Percentiles rank a stretch among this genome's conserved stretches.
These are phyloP conservation scores for Erigeron canadensis DNA, from an alignment of 129 eudicot species.

Conservation along the genomic window DNA sequence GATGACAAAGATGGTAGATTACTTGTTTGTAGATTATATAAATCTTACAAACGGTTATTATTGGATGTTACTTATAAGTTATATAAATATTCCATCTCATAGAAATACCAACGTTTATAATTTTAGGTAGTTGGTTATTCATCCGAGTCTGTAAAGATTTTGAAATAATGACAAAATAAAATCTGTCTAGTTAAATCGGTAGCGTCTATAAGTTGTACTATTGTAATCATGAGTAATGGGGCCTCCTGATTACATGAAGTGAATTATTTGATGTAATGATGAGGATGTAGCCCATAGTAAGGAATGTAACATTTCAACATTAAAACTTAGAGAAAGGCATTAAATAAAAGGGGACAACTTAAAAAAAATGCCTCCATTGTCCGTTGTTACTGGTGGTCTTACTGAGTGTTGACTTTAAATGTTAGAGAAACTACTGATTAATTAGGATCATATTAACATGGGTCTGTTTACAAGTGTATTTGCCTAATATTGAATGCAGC, in stretches of 20 bases:
- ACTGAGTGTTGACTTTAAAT: neutral
- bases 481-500: neutral
- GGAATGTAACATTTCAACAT: conserved; percentile 6
- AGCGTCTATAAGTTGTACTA: conserved; percentile 27
- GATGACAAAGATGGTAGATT: neutral
- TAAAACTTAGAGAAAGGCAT: neutral
- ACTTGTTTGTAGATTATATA: neutral
- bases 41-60: neutral
- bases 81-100: neutral
- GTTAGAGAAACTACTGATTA: neutral
- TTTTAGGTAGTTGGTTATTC: conserved; percentile 5
- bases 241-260: conserved; percentile 1
- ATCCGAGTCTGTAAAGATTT: conserved; percentile 5
- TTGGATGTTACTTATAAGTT: neutral
- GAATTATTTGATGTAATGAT: conserved; percentile 25
- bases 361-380: neutral
- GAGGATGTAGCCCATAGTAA: conserved; percentile 14
- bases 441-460: neutral
- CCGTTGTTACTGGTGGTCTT: neutral
- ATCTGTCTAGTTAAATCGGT: conserved; percentile 1
- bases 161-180: conserved; percentile 15
- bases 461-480: neutral
- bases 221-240: conserved; percentile 20
- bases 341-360: neutral
- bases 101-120: neutral